phyloP scores from a whole-genome alignment of 768 basidiomycete species.

The Candolleomyces aberdarensis region DNA sequence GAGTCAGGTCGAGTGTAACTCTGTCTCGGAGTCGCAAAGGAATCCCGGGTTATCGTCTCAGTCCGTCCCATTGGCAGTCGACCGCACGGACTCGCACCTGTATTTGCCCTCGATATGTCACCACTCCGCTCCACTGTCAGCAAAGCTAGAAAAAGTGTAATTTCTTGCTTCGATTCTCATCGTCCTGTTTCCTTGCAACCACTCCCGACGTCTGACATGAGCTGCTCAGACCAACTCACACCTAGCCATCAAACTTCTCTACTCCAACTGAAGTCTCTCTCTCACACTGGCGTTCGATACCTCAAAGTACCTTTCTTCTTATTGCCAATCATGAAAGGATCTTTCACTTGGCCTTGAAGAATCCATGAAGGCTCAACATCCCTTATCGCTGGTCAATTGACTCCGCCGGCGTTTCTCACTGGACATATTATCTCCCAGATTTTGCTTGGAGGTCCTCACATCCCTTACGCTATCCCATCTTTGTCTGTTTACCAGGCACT shows the following conservation, averaged over 20 bases:
- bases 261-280: not conserved
- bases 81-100: not conserved
- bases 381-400: slow-evolving; percentile 5
- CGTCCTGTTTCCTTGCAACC: not conserved
- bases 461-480: too few species aligned
- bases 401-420: not conserved
- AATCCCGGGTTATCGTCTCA: too few species aligned
- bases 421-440: too few species aligned
- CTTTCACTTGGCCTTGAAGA: not conserved
- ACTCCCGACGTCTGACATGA: not conserved
- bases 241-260: not conserved
- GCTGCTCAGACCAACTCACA: not conserved
- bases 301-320: not conserved
- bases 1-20: too few species aligned
- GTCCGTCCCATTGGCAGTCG: too few species aligned
- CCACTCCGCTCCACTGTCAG: not conserved
- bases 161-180: slow-evolving; percentile 3
- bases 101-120: not conserved
- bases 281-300: not conserved
- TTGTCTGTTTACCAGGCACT: too few species aligned
- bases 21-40: too few species aligned
- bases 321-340: not conserved
- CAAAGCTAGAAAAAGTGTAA: not conserved
- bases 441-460: too few species aligned
- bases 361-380: not conserved